These are phyloP conservation scores for Aegilops bicornis DNA, from an alignment of 176 grass and related monocot genomes.

Conservation along the genomic window DNA sequence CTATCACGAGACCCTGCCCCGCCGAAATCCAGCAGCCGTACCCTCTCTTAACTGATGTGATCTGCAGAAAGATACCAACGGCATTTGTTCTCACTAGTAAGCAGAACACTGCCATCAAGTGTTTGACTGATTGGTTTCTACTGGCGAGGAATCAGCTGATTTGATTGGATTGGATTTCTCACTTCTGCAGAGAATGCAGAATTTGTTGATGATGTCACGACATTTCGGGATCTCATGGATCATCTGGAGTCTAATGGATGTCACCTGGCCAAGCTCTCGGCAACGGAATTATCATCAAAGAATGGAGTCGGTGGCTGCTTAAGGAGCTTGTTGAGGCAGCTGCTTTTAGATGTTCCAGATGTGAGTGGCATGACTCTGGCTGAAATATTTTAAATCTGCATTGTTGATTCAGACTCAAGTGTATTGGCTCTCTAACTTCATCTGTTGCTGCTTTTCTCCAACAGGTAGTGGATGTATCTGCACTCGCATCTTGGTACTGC, in stretches of 20 bases:
- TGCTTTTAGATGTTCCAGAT: constrained; percentile 60
- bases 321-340: constrained; percentile 75
- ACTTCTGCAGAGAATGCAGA: constrained; percentile 80
- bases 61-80: constrained; percentile 68
- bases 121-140: constrained; percentile 12
- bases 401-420: not conserved
- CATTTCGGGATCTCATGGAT: constrained; percentile 63
- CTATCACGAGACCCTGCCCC: not conserved
- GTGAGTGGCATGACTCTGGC: constrained; percentile 38
- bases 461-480: constrained; percentile 65
- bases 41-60: constrained; percentile 61
- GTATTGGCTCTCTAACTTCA: not conserved
- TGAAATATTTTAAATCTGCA: not conserved
- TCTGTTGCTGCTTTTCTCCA: constrained; percentile 22
- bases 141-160: not conserved
- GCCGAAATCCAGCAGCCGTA: constrained; percentile 61
- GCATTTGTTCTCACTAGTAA: constrained; percentile 79
- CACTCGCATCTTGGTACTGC: constrained; percentile 75
- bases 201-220: constrained; percentile 72
- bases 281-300: constrained; percentile 62
- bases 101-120: not conserved
- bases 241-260: constrained; percentile 68
- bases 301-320: constrained; percentile 62
- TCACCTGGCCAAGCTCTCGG: constrained; percentile 64
- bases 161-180: not conserved